Evolutionary conservation across 495 filamentous ascomycete genomes (phyloP), one percentile per base, ranked within the genome.

Genomic region (Filosporella fistucella): DNA sequence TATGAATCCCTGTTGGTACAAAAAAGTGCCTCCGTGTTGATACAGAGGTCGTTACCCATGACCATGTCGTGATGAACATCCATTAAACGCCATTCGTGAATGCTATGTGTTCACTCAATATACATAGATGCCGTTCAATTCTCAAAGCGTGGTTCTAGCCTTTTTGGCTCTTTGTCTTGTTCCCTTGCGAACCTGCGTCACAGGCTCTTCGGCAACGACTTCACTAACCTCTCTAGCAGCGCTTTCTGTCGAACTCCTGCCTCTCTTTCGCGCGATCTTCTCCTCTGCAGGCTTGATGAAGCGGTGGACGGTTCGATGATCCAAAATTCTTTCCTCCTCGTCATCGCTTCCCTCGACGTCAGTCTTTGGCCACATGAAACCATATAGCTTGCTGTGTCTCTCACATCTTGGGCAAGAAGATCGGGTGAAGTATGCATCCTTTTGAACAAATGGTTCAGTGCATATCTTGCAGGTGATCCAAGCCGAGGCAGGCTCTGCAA

Each of bases 301-400:
- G 9, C 86, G 75, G 58, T 89, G 81, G 12, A 91, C 68, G 0
- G 68, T 77, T 20, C 86, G 68, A 51, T 89, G 86, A 51, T 91
- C 86, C 55, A 88, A 72, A 6, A 90, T 64, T 1, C 86, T 72
- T 45, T 86, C 84, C 58, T 95, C 89, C 18, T 76, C 79, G 58
- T 97, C 93, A 10, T 68, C 49, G 14, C 76, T 76, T 0, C 86
- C 85, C 47, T 82, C 75, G 17, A 72, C 81, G 28, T 95, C 85
- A 1, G 94, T 97, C 66, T 97, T 94, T 14, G 93, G 93, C 94
- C 94, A 99, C 42, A 80, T 75, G 57, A 85, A 95, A 0, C 94
- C 94, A 62, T 96, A 99, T 1, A 99, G 71, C 64, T 94, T 97
- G 21, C 86, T 91, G 56, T 99, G 93, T 0, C 94, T 77, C 68